Conservation (phyloP, 1,284 basidiomycete species). For the Amylostereum chailletii region DNA sequence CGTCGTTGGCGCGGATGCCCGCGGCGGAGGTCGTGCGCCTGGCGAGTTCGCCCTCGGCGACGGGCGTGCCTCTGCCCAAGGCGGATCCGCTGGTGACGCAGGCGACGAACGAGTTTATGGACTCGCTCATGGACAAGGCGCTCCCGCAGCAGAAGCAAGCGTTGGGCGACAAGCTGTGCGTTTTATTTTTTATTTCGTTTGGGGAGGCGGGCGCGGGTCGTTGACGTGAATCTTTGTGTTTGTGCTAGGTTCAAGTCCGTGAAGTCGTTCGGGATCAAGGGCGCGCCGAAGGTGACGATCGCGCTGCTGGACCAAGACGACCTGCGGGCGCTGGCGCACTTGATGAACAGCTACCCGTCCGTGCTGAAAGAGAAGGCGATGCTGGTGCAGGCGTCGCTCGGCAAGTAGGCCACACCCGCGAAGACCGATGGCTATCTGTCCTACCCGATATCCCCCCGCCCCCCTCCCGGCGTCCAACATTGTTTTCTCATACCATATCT, state of each 20-base stretch:
- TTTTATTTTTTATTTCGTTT: slow-evolving; percentile 10
- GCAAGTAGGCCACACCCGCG: slow-evolving; percentile 13
- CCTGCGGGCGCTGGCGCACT: slow-evolving; percentile 70
- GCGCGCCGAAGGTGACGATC: slow-evolving; percentile 80
- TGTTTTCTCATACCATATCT: no score
- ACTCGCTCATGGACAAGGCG: slow-evolving; percentile 55
- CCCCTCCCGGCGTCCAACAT: no score
- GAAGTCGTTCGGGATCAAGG: slow-evolving; percentile 73
- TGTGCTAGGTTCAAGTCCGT: slow-evolving; percentile 59
- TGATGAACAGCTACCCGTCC: slow-evolving; percentile 81
- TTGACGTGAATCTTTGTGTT: background rate
- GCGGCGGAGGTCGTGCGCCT: slow-evolving; percentile 65
- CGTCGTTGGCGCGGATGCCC: slow-evolving; percentile 51
- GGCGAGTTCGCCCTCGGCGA: slow-evolving; percentile 41
- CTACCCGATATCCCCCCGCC: no score
- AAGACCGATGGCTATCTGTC: no score
- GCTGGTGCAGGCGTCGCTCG: slow-evolving; percentile 25
- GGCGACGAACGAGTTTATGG: slow-evolving; percentile 73
- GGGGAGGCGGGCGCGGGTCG: background rate
- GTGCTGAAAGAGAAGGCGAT: slow-evolving; percentile 72
- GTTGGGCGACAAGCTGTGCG: slow-evolving; percentile 72
- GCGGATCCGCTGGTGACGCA: slow-evolving; percentile 60
- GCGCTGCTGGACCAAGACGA: slow-evolving; percentile 78
- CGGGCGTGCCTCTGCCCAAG: slow-evolving; percentile 60
- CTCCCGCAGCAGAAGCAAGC: slow-evolving; percentile 71